Base-by-base conservation (phyloP, 2,329 filamentous ascomycete species). In the Nothophaeocryptopus gaeumannii region DNA sequence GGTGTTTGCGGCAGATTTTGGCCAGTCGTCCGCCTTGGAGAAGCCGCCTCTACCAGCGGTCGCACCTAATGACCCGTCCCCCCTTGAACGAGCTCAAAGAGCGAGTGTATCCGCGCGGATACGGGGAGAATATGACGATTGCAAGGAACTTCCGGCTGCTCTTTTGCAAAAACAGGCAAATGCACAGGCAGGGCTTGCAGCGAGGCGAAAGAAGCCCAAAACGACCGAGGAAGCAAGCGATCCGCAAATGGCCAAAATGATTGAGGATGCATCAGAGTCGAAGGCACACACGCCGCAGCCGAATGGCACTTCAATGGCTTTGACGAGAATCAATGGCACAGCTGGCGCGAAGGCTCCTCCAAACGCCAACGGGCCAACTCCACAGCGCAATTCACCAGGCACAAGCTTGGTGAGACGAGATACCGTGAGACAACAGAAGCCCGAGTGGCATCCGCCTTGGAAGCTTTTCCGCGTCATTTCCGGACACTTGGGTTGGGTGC, bases 401-500 rank as follows among this genome's bases (percentile, higher is more conserved):
- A 77, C 76, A 50, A 82, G 81, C 58, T 68, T 87, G 49, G 80
- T 86, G 13, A 75, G 82, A 50, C 78, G 82, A 60, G 81, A 84
- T 36, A 81, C 79, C 12, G 79, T 85, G 47, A 76, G 81, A 60
- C 83, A 85, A 60, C 77, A 84, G 50, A 89, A 85, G 68, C 95
- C 95, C 1, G 86, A 96, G 51, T 99, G 93, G 93, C 93, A 99
- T 69, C 83, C 91, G 54, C 95, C 95, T 10, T 99, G 95, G 93
- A 97, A 96, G 79, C 78, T 97, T 53, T 95, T 96, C 86, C 83
- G 93, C 54, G 95, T 99, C 54, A 96, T 99, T 58, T 96, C 90
- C 0, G 93, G 95, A 12, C 93, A 97, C 68, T 72, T 99, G 61
- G 93, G 93, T 20, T 99, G 93, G 93, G 93, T 99, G 56, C 80